Percentiles rank a stretch among this genome's conserved stretches.
Conservation (phyloP, 2,329 filamentous ascomycete species). For the Colletotrichum plurivorum region DNA sequence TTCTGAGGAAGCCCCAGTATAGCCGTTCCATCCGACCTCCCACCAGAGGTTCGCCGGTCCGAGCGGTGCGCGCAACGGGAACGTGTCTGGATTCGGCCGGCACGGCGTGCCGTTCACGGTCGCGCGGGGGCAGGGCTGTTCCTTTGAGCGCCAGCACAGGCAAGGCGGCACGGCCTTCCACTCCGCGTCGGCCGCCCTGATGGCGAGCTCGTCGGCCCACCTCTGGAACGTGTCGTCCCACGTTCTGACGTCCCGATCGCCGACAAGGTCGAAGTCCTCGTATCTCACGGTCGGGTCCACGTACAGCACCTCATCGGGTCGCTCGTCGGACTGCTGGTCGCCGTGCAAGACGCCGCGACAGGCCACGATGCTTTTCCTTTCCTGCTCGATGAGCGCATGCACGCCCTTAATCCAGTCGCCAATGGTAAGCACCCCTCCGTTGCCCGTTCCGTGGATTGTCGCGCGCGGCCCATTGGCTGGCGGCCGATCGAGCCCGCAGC, state of each 20-base stretch:
- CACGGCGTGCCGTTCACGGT: constrained; percentile 5
- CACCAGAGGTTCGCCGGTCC: constrained; percentile 4
- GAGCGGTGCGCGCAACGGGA: neutral
- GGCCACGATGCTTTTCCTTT: constrained; percentile 6
- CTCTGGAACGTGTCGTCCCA: constrained; percentile 1
- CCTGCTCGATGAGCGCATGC: neutral
- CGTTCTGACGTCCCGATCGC: constrained; percentile 9
- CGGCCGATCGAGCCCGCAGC: constrained; percentile 19
- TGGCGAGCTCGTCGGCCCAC: neutral
- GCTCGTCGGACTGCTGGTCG: neutral
- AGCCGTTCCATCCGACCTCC: constrained; percentile 10
- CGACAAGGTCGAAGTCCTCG: neutral
- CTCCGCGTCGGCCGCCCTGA: constrained; percentile 1
- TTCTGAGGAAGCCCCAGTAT: neutral
- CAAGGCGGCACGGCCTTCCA: neutral
- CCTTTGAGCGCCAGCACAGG: constrained; percentile 6
- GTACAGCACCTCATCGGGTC: constrained; percentile 13
- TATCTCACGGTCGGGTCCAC: constrained; percentile 8
- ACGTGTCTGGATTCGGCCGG: neutral
- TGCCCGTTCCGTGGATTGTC: constrained; percentile 6
- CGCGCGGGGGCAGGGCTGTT: constrained; percentile 10
- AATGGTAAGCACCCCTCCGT: constrained; percentile 21
- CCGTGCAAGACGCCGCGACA: constrained; percentile 11
- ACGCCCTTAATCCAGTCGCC: constrained; percentile 10
- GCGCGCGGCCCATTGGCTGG: neutral